Base-by-base conservation (phyloP, 129 eudicot genomes). In the Flaveria linearis region DNA sequence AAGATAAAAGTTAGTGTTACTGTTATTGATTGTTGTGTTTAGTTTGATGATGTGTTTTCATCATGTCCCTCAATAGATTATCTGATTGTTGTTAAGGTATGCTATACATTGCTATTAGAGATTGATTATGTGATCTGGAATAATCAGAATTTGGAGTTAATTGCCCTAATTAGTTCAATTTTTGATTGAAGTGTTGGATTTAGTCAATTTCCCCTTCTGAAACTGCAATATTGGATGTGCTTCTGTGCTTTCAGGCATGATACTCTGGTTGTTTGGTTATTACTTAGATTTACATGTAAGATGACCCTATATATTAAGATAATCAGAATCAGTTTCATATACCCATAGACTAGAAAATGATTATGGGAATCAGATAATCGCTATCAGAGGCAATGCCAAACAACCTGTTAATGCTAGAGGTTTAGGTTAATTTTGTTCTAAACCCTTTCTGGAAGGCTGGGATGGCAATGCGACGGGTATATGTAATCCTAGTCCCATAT, bases 101-200 rank as follows among this genome's bases (percentile, higher is more conserved):
- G 50, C 11, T 45, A 9, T 14, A 45, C 13, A 45, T 45, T 45
- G 50, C 50, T 9, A 45, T 45, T 45, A 45, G 50, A 8, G 13
- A 45, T 43, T 45, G 50, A 11, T 45, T 45, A 45, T 45, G 12
- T 10, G 53, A 49, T 13, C 3, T 49, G n/a, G 14, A 49, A 49
- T 49, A 14, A 49, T 49, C 53, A 49, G 53, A 49, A 49, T 52
- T 16, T 43, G 47, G 42, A 41, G 52, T 71, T 51, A 65, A 16
- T 69, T 15, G 57, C 72, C 49, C 76, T 74, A 60, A 81, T 62
- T 68, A 23, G 36, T 18, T 66, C 25, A n/a, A 50, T 80, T 51
- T 53, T 56, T 30, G 66, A 33, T 16, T 47, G 3, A 23, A 3
- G 3, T 23, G 42, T 41, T 71, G 42, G 53, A 47, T 78, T 78